Conservation (phyloP, 768 basidiomycete genomes). For the Lactarius vividus region DNA sequence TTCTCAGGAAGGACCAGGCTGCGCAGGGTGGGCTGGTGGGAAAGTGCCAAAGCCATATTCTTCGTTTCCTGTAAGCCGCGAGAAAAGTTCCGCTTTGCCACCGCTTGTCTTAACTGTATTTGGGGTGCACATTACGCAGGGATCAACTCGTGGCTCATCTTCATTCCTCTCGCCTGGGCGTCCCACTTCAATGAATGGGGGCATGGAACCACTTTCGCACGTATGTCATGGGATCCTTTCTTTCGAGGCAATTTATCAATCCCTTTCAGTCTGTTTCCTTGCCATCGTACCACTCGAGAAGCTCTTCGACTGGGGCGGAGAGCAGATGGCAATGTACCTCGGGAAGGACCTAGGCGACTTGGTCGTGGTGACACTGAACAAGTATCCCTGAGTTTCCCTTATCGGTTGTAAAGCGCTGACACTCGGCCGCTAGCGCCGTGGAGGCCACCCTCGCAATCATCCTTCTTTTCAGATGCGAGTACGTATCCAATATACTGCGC, state of each 20-base stretch:
- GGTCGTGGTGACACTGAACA: constrained; percentile 61
- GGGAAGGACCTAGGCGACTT: constrained; percentile 63
- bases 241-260: not conserved
- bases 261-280: constrained; percentile 54
- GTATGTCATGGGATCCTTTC: constrained; percentile 22
- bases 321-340: constrained; percentile 53
- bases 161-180: constrained; percentile 33
- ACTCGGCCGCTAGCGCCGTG: constrained; percentile 46
- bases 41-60: constrained; percentile 17
- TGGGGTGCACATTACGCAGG: constrained; percentile 11
- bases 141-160: constrained; percentile 30
- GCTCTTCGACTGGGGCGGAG: constrained; percentile 64
- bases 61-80: constrained; percentile 21
- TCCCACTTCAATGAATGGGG: constrained; percentile 31
- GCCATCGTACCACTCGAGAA: constrained; percentile 64
- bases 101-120: not conserved
- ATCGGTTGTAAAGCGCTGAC: not conserved
- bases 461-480: constrained; percentile 69
- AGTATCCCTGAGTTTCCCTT: constrained; percentile 40
- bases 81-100: not conserved
- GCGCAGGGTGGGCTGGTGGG: constrained; percentile 12
- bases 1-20: constrained; percentile 23
- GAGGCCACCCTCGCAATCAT: constrained; percentile 72
- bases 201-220: constrained; percentile 24
- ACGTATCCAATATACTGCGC: constrained; percentile 33